These are phyloP conservation scores for Wilcoxina mikolae DNA, from an alignment of 495 filamentous ascomycete genomes.

Conservation along the genomic window DNA sequence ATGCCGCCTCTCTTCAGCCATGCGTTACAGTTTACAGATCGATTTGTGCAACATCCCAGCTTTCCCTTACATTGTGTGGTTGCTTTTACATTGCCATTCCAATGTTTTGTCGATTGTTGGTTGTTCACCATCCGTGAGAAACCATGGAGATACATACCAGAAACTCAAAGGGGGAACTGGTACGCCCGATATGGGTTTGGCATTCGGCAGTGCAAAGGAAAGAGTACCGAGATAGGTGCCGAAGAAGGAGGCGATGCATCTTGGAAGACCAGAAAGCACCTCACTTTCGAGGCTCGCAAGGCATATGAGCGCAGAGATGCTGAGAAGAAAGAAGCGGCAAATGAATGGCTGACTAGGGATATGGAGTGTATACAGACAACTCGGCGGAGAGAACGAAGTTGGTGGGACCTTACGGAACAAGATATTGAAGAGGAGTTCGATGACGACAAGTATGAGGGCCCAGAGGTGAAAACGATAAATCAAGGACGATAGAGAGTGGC, in stretches of 20 bases:
- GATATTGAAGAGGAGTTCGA: no score
- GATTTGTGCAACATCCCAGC: conserved; percentile 36
- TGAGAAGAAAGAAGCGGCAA: conserved; percentile 24
- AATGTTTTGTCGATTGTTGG: conserved; percentile 51
- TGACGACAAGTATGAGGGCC: no score
- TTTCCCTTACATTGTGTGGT: conserved; percentile 41
- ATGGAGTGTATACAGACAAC: no score
- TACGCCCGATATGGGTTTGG: conserved; percentile 26
- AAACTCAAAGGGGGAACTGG: conserved; percentile 30
- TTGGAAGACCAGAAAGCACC: conserved; percentile 24
- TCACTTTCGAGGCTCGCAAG: conserved; percentile 26
- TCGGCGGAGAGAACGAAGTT: no score
- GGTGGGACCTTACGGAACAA: no score
- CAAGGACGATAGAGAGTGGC: no score
- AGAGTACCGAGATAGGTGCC: background rate
- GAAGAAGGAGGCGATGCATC: conserved; percentile 15
- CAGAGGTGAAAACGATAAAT: no score
- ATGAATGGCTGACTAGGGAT: conserved; percentile 18
- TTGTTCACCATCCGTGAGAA: conserved; percentile 52
- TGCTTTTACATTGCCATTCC: conserved; percentile 41
- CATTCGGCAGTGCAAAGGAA: conserved; percentile 6
- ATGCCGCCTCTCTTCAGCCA: conserved; percentile 52
- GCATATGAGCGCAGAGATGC: conserved; percentile 27
- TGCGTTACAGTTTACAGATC: conserved; percentile 43
- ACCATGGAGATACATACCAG: conserved; percentile 50